These are phyloP conservation scores for Globisporangium orthogonon DNA, from an alignment of 352 stramenopile genomes.

Conservation along the genomic window DNA sequence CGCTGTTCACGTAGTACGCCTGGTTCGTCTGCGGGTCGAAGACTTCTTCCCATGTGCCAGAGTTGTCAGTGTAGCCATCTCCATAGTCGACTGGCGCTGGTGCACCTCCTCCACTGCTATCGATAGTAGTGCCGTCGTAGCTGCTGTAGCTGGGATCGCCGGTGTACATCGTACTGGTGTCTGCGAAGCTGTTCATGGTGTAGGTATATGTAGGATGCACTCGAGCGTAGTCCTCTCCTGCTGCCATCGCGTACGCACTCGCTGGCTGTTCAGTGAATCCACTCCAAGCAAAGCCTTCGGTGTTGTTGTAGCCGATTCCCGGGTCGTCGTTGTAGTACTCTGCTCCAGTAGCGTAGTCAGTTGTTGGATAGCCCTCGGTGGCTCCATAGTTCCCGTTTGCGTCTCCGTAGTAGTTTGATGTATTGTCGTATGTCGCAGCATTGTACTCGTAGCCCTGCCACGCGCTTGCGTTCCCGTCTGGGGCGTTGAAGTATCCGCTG, in stretches of 20 bases:
- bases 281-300: background rate
- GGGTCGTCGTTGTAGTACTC: background rate
- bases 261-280: background rate
- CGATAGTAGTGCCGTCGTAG: background rate
- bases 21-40: constrained; percentile 47
- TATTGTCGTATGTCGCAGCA: background rate
- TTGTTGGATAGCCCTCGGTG: background rate
- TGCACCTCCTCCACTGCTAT: background rate
- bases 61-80: background rate
- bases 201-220: background rate
- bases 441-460: constrained; percentile 26
- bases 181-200: background rate
- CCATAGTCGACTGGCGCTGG: background rate
- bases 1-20: constrained; percentile 60
- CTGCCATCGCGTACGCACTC: background rate
- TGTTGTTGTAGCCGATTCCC: background rate
- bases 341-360: background rate
- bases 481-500: constrained; percentile 22
- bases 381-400: background rate
- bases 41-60: constrained; percentile 51
- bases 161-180: background rate
- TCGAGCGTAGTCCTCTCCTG: background rate
- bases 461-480: constrained; percentile 22
- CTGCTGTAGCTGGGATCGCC: background rate
- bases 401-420: background rate